phyloP scores from a whole-genome alignment of 2,329 filamentous ascomycete species.

The Lecanosticta acicola region DNA sequence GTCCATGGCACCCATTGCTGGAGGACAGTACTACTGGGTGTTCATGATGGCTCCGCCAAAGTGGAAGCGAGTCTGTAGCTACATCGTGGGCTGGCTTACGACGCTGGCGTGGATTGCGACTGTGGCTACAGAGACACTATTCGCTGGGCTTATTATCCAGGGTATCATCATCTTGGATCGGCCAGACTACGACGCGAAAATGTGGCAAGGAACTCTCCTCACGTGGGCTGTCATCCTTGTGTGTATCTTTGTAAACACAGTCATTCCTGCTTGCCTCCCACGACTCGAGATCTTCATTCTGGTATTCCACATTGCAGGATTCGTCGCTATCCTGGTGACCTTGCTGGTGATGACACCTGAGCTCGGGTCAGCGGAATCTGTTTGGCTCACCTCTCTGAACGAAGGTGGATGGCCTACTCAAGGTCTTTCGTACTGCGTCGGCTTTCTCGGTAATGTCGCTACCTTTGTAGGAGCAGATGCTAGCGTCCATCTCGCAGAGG shows the following conservation, averaged over 20 bases:
- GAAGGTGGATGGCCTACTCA: constrained; percentile 32
- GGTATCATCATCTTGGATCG: constrained; percentile 37
- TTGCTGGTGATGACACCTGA: constrained; percentile 32
- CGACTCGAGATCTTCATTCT: constrained; percentile 40
- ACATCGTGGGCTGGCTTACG: constrained; percentile 42
- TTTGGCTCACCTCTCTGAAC: constrained; percentile 30
- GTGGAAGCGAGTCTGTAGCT: constrained; percentile 40
- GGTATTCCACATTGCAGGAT: constrained; percentile 48
- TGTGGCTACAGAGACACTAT: constrained; percentile 39
- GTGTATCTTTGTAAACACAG: constrained; percentile 43
- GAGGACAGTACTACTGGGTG: constrained; percentile 44
- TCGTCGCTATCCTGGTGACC: constrained; percentile 49
- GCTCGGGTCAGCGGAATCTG: constrained; percentile 22
- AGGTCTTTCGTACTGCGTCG: constrained; percentile 32
- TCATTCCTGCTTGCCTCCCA: constrained; percentile 40
- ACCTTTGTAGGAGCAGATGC: constrained; percentile 39
- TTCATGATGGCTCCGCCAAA: constrained; percentile 41
- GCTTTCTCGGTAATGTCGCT: constrained; percentile 32
- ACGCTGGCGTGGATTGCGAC: constrained; percentile 41
- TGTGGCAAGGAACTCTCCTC: constrained; percentile 39
- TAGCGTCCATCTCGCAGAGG: constrained; percentile 46
- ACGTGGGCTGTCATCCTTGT: constrained; percentile 37
- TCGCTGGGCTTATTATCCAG: constrained; percentile 40
- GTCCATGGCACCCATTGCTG: constrained; percentile 44
- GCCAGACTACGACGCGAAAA: constrained; percentile 31